Conservation (phyloP, 2,329 filamentous ascomycete species). For the Phialemoniopsis sp. region DNA sequence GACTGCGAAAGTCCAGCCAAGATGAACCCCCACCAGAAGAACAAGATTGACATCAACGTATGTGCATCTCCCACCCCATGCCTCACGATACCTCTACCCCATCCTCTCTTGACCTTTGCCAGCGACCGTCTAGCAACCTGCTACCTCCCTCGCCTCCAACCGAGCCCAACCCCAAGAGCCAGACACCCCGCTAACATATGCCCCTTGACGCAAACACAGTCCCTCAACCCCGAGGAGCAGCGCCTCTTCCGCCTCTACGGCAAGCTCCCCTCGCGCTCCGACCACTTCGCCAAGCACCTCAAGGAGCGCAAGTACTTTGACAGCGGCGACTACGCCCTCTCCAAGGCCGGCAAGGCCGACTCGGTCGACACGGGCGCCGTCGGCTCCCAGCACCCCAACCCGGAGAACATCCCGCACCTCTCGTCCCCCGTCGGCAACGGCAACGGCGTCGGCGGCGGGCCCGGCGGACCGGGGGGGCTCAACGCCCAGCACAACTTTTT, state of each 20-base stretch:
- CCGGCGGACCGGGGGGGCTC: conserved; percentile 14
- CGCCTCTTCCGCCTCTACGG: conserved; percentile 95
- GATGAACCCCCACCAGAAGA: conserved; percentile 98
- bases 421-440: conserved; percentile 55
- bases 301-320: conserved; percentile 99
- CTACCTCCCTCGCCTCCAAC: neutral
- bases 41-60: conserved; percentile 96
- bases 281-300: conserved; percentile 95
- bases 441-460: conserved; percentile 29
- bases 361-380: conserved; percentile 91
- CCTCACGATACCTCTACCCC: conserved; percentile 8
- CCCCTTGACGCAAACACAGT: conserved; percentile 44
- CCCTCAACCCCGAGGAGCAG: conserved; percentile 90
- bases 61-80: conserved; percentile 31
- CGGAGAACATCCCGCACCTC: conserved; percentile 91
- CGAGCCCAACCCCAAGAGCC: neutral
- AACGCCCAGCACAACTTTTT: conserved; percentile 3
- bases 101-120: conserved; percentile 2
- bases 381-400: conserved; percentile 89
- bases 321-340: conserved; percentile 92
- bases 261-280: conserved; percentile 94
- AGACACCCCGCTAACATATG: conserved; percentile 1
- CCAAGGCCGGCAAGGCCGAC: conserved; percentile 94
- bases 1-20: conserved; percentile 18
- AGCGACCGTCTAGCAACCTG: too few species aligned